phyloP scores from a whole-genome alignment of 169 alveolate genomes.

The Cryptosporidium meleagridis region DNA sequence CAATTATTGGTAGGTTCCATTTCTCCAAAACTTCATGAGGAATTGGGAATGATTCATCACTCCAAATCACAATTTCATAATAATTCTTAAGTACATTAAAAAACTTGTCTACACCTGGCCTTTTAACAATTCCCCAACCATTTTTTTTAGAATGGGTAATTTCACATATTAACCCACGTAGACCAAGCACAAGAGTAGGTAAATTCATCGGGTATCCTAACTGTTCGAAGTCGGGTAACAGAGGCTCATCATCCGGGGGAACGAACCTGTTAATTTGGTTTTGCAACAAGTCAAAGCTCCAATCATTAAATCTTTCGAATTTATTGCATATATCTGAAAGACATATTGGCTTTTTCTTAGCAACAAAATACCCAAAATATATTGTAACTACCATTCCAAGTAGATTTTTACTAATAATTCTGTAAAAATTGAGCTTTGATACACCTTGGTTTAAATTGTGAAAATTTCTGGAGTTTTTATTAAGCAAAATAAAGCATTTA shows the following conservation, averaged over 20 bases:
- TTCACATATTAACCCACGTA: constrained; percentile 87
- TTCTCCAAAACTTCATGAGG: constrained; percentile 88
- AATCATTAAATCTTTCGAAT: constrained; percentile 65
- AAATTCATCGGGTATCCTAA: constrained; percentile 89
- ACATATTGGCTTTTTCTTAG: neutral
- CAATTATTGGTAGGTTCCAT: constrained; percentile 92
- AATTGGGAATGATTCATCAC: constrained; percentile 90
- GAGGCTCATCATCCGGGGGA: constrained; percentile 84
- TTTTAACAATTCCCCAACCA: constrained; percentile 91
- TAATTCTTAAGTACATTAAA: constrained; percentile 87
- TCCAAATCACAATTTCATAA: constrained; percentile 94
- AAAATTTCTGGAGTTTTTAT: neutral
- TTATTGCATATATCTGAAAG: neutral
- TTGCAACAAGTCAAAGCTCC: constrained; percentile 37
- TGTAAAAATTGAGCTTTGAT: neutral
- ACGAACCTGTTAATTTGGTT: constrained; percentile 74
- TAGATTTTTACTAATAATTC: neutral
- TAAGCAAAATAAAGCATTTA: neutral
- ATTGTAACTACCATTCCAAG: constrained; percentile 11
- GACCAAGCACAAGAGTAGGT: constrained; percentile 91
- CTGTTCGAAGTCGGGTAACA: constrained; percentile 88
- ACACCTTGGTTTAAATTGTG: neutral
- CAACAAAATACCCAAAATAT: neutral
- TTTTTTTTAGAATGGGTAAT: constrained; percentile 86
- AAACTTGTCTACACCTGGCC: constrained; percentile 93